Evolutionary conservation across 2,329 filamentous ascomycete species (phyloP).

Genomic region (Penicillium sp.): DNA sequence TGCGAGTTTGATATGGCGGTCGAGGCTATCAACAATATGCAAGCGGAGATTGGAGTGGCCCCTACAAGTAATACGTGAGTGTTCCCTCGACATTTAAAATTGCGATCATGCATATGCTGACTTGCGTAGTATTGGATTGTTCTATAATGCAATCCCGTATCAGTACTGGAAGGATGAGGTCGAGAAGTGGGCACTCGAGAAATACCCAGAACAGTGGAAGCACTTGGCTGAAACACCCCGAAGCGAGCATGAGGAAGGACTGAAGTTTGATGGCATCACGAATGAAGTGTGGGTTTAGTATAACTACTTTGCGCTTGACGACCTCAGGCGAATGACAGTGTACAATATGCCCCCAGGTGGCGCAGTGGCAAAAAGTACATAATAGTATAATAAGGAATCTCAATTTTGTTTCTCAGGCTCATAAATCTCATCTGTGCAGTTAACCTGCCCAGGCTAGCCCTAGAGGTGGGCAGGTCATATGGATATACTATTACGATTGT

Average conservation of each 20-base stretch:
- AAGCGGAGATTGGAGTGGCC: slow-evolving; percentile 62
- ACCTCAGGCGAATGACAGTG: not conserved
- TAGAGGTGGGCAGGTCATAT: too few species aligned
- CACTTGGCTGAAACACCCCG: slow-evolving; percentile 54
- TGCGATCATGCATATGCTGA: slow-evolving; percentile 4
- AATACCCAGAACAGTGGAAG: slow-evolving; percentile 69
- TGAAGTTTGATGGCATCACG: slow-evolving; percentile 30
- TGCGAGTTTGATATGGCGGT: slow-evolving; percentile 68
- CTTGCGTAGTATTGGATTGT: slow-evolving; percentile 62
- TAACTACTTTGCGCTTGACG: not conserved
- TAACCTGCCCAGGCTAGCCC: too few species aligned
- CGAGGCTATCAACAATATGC: slow-evolving; percentile 65
- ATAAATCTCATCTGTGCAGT: too few species aligned
- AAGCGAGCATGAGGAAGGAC: slow-evolving; percentile 35
- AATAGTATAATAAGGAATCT: not conserved
- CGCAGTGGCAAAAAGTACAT: not conserved
- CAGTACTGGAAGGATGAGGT: slow-evolving; percentile 67
- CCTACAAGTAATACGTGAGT: slow-evolving; percentile 73
- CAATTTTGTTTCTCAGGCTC: not conserved
- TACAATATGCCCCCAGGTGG: not conserved
- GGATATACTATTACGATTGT: too few species aligned
- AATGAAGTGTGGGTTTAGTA: slow-evolving; percentile 26
- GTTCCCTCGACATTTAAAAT: not conserved
- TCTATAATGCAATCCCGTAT: slow-evolving; percentile 72
- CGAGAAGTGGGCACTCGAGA: slow-evolving; percentile 69